phyloP scores from a whole-genome alignment of 2,329 filamentous ascomycete genomes.

The Sclerotinia nivalis region DNA sequence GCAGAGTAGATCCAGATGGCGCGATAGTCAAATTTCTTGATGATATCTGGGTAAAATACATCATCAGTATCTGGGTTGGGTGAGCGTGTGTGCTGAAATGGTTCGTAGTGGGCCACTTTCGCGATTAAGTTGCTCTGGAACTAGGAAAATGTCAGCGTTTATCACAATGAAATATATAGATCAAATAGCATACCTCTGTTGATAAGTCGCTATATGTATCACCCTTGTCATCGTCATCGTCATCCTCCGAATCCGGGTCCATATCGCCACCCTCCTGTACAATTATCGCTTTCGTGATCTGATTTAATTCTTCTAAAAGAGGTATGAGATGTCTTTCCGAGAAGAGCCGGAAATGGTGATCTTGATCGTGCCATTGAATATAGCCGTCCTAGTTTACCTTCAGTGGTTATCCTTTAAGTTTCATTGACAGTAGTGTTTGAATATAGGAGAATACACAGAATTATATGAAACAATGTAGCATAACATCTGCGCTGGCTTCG shows the following conservation, averaged over 20 bases:
- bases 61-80: constrained; percentile 23
- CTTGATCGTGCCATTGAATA: constrained; percentile 19
- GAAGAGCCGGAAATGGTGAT: constrained; percentile 16
- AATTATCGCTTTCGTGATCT: constrained; percentile 15
- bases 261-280: constrained; percentile 4
- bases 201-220: constrained; percentile 10
- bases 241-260: neutral
- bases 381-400: constrained; percentile 16
- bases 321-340: constrained; percentile 11
- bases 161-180: neutral
- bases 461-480: too few relatives aligned
- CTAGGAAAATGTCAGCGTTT: neutral
- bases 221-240: constrained; percentile 1
- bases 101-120: constrained; percentile 11
- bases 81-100: constrained; percentile 22
- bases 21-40: neutral
- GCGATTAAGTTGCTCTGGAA: constrained; percentile 17
- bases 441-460: too few relatives aligned
- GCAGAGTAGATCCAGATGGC: neutral
- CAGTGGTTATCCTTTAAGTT: neutral
- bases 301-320: constrained; percentile 7
- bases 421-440: neutral
- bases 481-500: neutral
- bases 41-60: constrained; percentile 10
- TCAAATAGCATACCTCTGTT: neutral